A percentile compares a stretch with the other conserved stretches of the same genome.
Evolutionary conservation across 371 early-diverging fungal genomes (phyloP).

Genomic region (Mucor indicus): DNA sequence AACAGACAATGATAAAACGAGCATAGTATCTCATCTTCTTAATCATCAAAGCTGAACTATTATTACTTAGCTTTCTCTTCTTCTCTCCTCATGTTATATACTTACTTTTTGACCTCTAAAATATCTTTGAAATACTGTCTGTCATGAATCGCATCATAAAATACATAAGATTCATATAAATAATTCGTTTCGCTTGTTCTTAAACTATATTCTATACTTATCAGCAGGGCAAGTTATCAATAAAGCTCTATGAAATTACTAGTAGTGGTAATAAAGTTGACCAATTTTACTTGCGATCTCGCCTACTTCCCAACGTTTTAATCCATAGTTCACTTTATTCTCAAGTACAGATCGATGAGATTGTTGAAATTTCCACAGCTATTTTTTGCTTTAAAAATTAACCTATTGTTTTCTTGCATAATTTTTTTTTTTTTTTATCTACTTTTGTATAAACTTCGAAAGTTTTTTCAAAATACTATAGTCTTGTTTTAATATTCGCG

Average conservation of each 20-base stretch:
- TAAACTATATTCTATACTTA: too few species aligned
- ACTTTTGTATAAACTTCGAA: constrained; percentile 95
- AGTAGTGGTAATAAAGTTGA: constrained; percentile 87
- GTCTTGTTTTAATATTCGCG: background rate
- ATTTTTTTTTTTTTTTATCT: constrained; percentile 1
- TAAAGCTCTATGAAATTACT: too few species aligned
- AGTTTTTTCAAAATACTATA: constrained; percentile 89
- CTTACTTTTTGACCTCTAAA: constrained; percentile 81
- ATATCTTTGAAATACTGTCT: constrained; percentile 93
- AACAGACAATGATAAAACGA: constrained; percentile 92
- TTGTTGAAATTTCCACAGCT: constrained; percentile 96
- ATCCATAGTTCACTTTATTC: constrained; percentile 82
- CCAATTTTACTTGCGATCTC: constrained; percentile 98
- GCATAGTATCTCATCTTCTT: constrained; percentile 97
- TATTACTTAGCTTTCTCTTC: background rate
- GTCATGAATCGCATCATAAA: constrained; percentile 95
- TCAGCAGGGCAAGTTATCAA: too few species aligned
- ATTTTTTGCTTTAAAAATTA: background rate
- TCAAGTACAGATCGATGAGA: constrained; percentile 81
- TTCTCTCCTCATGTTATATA: background rate
- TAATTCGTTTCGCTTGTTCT: constrained; percentile 96
- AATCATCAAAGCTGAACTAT: constrained; percentile 85
- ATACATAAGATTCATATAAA: constrained; percentile 88
- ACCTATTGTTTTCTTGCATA: too few species aligned
- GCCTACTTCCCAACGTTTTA: constrained; percentile 97